A percentile compares a stretch with the other conserved stretches of the same genome.
Evolutionary conservation across 2,329 filamentous ascomycete genomes (phyloP).

Genomic region (Aschersonia sp.): DNA sequence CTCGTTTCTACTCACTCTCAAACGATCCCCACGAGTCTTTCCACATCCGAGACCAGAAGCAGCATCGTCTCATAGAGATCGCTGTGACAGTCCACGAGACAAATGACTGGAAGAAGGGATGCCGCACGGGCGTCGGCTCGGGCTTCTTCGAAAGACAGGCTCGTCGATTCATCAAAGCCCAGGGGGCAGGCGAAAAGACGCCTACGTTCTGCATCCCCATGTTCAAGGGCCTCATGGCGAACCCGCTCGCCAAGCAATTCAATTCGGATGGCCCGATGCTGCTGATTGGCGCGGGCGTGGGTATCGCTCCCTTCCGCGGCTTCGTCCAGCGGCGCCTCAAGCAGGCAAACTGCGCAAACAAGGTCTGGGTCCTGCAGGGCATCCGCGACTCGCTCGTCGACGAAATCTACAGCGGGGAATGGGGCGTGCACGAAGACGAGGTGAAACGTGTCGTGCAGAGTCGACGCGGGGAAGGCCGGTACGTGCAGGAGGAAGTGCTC

Average conservation of each 20-base stretch:
- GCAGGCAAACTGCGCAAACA: constrained; percentile 92
- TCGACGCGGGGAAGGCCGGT: constrained; percentile 63
- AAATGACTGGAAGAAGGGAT: constrained; percentile 58
- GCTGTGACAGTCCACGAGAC: constrained; percentile 93
- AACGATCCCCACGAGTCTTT: constrained; percentile 80
- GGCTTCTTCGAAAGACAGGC: constrained; percentile 88
- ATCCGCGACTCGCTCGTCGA: constrained; percentile 89
- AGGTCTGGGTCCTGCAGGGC: constrained; percentile 92
- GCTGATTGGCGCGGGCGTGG: constrained; percentile 88
- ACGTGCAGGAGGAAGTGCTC: constrained; percentile 90
- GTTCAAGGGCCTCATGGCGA: constrained; percentile 97
- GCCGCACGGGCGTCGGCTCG: constrained; percentile 73
- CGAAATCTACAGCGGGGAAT: constrained; percentile 92
- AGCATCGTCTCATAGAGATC: constrained; percentile 76
- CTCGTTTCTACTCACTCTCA: constrained; percentile 93
- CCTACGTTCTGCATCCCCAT: constrained; percentile 71
- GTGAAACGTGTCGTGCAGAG: constrained; percentile 72
- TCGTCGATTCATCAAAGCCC: constrained; percentile 51
- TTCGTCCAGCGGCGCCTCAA: constrained; percentile 91
- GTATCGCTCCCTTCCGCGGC: constrained; percentile 91
- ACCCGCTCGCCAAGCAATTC: constrained; percentile 84
- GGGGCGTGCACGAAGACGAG: constrained; percentile 82
- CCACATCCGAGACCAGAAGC: constrained; percentile 50
- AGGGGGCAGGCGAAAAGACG: constrained; percentile 40
- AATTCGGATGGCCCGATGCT: constrained; percentile 93